Conservation (phyloP, 345 rosid genomes). For the Salix purpurea region DNA sequence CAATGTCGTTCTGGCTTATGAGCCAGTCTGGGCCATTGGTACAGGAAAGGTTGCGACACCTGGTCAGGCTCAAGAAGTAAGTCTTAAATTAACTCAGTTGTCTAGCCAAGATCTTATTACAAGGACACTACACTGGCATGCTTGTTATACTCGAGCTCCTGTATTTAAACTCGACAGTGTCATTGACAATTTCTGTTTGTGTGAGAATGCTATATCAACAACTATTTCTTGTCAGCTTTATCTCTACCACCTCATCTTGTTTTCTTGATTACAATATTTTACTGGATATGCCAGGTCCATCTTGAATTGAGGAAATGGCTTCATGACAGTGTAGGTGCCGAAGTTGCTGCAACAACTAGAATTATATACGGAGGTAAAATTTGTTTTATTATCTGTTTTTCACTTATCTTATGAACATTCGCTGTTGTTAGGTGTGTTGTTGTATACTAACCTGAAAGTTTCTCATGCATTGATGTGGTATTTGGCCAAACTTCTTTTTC, state of each 20-base stretch:
- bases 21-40: slow-evolving; percentile 88
- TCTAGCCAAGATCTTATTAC: not conserved
- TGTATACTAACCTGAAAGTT: not conserved
- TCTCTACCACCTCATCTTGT: not conserved
- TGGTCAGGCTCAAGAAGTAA: slow-evolving; percentile 75
- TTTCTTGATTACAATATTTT: not conserved
- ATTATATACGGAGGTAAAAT: slow-evolving; percentile 69
- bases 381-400: not conserved
- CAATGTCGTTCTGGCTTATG: slow-evolving; percentile 64
- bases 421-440: not conserved
- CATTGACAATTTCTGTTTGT: not conserved
- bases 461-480: not conserved
- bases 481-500: not conserved
- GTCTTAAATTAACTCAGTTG: not conserved
- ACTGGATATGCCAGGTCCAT: slow-evolving; percentile 45
- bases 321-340: slow-evolving; percentile 45
- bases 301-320: slow-evolving; percentile 67
- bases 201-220: not conserved
- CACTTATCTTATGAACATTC: not conserved
- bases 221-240: not conserved
- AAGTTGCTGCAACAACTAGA: slow-evolving; percentile 55
- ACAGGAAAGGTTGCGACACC: slow-evolving; percentile 81
- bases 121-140: not conserved
- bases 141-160: not conserved
- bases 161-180: not conserved